Conservation (phyloP, 768 basidiomycete species). For the Ramaria rubella region DNA sequence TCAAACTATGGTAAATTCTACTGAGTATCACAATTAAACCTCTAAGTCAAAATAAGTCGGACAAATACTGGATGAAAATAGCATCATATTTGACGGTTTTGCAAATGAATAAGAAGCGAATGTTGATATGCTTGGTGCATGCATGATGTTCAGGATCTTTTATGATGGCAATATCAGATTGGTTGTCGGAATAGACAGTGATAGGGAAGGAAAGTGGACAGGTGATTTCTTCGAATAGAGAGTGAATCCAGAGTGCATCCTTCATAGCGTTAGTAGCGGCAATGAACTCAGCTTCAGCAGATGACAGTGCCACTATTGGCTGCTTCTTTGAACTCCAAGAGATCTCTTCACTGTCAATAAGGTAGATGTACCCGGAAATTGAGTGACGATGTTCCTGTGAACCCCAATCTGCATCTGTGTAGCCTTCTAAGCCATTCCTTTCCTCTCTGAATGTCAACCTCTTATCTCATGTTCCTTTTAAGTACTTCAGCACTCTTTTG, state of each 20-base stretch:
- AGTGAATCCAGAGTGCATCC: constrained; percentile 31
- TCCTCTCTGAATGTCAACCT: constrained; percentile 20
- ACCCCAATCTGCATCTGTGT: too few species aligned
- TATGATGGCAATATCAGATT: constrained; percentile 17
- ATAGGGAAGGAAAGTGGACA: neutral
- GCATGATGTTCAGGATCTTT: constrained; percentile 23
- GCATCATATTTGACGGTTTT: too few species aligned
- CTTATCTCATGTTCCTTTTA: too few species aligned
- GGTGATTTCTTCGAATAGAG: constrained; percentile 16
- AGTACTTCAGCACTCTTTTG: too few species aligned
- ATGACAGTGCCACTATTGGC: constrained; percentile 36
- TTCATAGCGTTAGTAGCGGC: constrained; percentile 26
- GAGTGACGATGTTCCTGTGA: too few species aligned
- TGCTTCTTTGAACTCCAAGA: too few species aligned
- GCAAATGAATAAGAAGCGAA: constrained; percentile 30
- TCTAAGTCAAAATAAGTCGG: too few species aligned
- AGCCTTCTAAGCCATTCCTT: constrained; percentile 15
- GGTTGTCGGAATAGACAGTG: constrained; percentile 15
- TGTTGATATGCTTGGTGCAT: constrained; percentile 33
- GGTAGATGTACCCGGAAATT: too few species aligned
- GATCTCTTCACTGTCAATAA: too few species aligned
- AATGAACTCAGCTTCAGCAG: constrained; percentile 39
- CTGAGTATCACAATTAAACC: too few species aligned
- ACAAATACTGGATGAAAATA: too few species aligned
- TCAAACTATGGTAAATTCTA: too few species aligned